A percentile compares a stretch with the other conserved stretches of the same genome.
Conservation (phyloP, 2,329 filamentous ascomycete genomes). For the Aspergillus sp. region DNA sequence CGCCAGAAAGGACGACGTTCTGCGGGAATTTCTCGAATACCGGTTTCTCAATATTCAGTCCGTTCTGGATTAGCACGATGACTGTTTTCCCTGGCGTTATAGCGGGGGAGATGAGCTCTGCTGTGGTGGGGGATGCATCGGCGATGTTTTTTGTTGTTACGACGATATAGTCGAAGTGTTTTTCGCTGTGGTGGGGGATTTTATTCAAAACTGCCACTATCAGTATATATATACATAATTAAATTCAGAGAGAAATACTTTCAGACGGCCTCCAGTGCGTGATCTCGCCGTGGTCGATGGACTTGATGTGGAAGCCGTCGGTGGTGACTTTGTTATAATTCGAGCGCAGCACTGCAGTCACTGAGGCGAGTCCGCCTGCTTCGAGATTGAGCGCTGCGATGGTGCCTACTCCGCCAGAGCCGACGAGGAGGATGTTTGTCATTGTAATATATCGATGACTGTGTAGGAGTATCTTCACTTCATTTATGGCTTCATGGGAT, state of each 20-base stretch:
- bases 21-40: conserved; percentile 49
- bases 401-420: conserved; percentile 57
- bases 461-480: too few species aligned
- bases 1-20: conserved; percentile 55
- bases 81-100: conserved; percentile 52
- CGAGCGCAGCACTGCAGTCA: conserved; percentile 57
- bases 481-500: too few species aligned
- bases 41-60: conserved; percentile 62
- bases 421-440: conserved; percentile 40
- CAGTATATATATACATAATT: not conserved
- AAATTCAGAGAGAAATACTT: too few species aligned
- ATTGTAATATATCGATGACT: too few species aligned
- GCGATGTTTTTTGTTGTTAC: conserved; percentile 62
- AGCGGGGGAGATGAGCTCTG: conserved; percentile 53
- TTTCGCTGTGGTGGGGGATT: conserved; percentile 45
- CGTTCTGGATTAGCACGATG: conserved; percentile 62
- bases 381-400: conserved; percentile 58
- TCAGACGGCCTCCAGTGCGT: conserved; percentile 47
- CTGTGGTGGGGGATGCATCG: conserved; percentile 51
- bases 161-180: conserved; percentile 56
- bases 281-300: conserved; percentile 55
- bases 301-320: conserved; percentile 56
- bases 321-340: conserved; percentile 52
- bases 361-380: conserved; percentile 49
- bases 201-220: conserved; percentile 43